phyloP scores from a whole-genome alignment of 495 filamentous ascomycete genomes.

The Hypoxylon crocopeplum region DNA sequence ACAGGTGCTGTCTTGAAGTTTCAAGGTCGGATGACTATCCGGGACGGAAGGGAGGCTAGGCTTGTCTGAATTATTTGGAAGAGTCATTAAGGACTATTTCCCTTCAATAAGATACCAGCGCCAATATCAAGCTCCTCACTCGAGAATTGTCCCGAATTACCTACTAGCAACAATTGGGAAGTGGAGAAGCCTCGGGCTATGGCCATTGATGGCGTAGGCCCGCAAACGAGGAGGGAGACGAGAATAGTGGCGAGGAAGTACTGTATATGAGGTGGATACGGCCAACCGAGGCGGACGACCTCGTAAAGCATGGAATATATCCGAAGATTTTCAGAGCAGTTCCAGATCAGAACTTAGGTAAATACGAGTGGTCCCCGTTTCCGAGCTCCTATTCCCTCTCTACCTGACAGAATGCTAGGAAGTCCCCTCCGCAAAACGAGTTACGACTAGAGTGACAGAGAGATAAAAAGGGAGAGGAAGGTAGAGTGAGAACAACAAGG shows the following conservation, averaged over 20 bases:
- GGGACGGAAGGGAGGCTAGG: constrained; percentile 31
- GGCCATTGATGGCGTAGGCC: constrained; percentile 34
- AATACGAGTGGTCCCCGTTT: constrained; percentile 15
- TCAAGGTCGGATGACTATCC: constrained; percentile 29
- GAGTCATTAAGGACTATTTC: constrained; percentile 43
- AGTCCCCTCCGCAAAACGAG: constrained; percentile 19
- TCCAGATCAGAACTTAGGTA: constrained; percentile 13
- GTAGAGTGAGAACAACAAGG: background rate
- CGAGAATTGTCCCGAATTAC: constrained; percentile 31
- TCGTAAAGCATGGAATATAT: constrained; percentile 27
- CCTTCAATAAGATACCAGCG: constrained; percentile 11
- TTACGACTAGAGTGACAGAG: constrained; percentile 9
- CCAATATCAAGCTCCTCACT: constrained; percentile 34
- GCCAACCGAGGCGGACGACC: constrained; percentile 12
- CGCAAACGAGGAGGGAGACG: constrained; percentile 16
- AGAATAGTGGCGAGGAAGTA: constrained; percentile 21
- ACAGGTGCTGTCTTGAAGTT: constrained; percentile 28
- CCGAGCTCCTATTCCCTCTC: constrained; percentile 26
- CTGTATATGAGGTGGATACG: constrained; percentile 26
- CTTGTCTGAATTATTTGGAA: constrained; percentile 34
- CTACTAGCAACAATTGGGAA: constrained; percentile 34
- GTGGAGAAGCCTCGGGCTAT: constrained; percentile 30
- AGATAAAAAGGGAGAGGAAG: background rate
- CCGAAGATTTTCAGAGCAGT: constrained; percentile 4
- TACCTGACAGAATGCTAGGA: constrained; percentile 13